These are phyloP conservation scores for Bodo saltans DNA, from an alignment of 78 protist genomes.

Conservation along the genomic window DNA sequence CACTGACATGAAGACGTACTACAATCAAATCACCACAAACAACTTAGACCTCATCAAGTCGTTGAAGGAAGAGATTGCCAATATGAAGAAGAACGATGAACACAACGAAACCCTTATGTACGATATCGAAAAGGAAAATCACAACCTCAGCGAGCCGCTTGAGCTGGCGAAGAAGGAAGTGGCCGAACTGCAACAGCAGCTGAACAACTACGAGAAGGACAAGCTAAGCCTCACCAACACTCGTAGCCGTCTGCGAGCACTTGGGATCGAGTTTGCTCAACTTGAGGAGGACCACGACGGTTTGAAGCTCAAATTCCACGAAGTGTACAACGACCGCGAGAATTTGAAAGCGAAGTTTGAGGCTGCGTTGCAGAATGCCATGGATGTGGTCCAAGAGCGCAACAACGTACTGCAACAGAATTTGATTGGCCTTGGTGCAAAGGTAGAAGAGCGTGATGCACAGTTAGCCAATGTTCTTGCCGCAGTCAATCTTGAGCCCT, in stretches of 20 bases:
- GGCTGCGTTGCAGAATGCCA: conserved; percentile 27
- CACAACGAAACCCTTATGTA: conserved; percentile 57
- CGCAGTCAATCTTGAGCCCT: conserved; percentile 61
- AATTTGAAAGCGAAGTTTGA: conserved; percentile 61
- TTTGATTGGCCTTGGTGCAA: conserved; percentile 29
- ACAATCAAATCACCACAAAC: conserved; percentile 72
- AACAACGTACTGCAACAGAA: conserved; percentile 62
- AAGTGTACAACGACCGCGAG: conserved; percentile 60
- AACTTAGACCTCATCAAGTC: conserved; percentile 68
- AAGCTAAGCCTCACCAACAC: conserved; percentile 35
- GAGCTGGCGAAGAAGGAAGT: conserved; percentile 6
- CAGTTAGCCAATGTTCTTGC: conserved; percentile 64
- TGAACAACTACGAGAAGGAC: conserved; percentile 61
- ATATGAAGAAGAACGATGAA: conserved; percentile 53
- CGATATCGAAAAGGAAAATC: conserved; percentile 59
- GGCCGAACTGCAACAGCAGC: conserved; percentile 47
- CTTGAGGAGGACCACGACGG: conserved; percentile 62
- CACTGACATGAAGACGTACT: conserved; percentile 65
- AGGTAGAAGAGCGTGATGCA: conserved; percentile 61
- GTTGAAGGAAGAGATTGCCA: conserved; percentile 62
- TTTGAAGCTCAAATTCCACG: conserved; percentile 15
- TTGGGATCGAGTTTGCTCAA: conserved; percentile 35
- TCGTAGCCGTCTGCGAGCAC: conserved; percentile 32
- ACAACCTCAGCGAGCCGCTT: conserved; percentile 65
- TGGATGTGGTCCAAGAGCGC: conserved; percentile 39